Evolutionary conservation across 116 monocot genomes (phyloP).

Genomic region (Posidonia oceanica): DNA sequence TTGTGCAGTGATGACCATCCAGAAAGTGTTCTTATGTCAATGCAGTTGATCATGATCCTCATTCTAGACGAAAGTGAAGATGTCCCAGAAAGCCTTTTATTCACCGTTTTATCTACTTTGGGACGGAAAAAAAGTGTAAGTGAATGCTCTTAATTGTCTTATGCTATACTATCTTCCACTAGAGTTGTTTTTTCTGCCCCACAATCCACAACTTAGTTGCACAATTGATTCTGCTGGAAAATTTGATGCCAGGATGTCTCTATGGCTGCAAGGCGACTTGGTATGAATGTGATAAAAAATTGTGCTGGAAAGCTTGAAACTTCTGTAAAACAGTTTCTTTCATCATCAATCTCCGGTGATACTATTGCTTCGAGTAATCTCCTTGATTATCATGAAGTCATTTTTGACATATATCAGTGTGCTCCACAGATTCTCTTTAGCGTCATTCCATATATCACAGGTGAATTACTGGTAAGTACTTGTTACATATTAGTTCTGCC

Average conservation of each 20-base stretch:
- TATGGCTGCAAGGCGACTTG: conserved; percentile 67
- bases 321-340: conserved; percentile 71
- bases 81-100: conserved; percentile 62
- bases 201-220: conserved; percentile 6
- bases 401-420: conserved; percentile 83
- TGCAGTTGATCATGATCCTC: conserved; percentile 91
- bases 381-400: conserved; percentile 84
- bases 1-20: conserved; percentile 78
- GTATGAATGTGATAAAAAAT: conserved; percentile 72
- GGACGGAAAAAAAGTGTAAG: conserved; percentile 41
- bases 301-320: conserved; percentile 79
- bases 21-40: conserved; percentile 63
- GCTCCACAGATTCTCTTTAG: conserved; percentile 76
- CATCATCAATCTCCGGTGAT: conserved; percentile 76
- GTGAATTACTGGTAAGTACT: conserved; percentile 77
- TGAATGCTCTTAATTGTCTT: not conserved
- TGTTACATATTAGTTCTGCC: not conserved
- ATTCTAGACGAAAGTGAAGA: conserved; percentile 97
- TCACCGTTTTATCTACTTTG: conserved; percentile 57
- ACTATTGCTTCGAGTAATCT: conserved; percentile 25
- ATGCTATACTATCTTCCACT: not conserved
- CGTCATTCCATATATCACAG: conserved; percentile 77
- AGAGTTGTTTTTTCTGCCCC: conserved; percentile 1
- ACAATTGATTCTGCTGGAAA: conserved; percentile 12
- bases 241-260: conserved; percentile 48